phyloP scores from a whole-genome alignment of 192 early-diverging fungal species.

The Cladochytrium replicatum region DNA sequence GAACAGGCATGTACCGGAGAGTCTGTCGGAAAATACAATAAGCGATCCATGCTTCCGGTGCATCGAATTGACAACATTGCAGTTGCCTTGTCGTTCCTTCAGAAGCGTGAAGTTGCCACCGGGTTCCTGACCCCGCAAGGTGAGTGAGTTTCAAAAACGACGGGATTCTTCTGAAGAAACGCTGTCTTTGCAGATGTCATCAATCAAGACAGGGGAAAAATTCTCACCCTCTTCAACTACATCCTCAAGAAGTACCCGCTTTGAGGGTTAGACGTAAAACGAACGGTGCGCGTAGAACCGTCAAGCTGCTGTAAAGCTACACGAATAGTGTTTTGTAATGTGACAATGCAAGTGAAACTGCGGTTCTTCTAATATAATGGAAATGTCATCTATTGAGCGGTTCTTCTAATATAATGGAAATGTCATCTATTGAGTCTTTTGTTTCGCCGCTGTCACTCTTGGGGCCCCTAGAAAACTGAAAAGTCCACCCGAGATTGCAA shows the following conservation, averaged over 20 bases:
- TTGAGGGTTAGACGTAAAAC: too few relatives aligned
- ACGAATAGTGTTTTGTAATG: too few relatives aligned
- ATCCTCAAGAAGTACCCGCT: constrained; percentile 38
- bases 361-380: too few relatives aligned
- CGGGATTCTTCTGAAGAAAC: background rate
- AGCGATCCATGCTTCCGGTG: constrained; percentile 37
- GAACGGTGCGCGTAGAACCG: too few relatives aligned
- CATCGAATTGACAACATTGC: constrained; percentile 39
- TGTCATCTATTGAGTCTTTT: too few relatives aligned
- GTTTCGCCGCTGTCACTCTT: too few relatives aligned
- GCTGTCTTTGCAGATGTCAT: constrained; percentile 26
- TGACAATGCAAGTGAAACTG: too few relatives aligned
- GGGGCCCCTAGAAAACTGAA: too few relatives aligned
- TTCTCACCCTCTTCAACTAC: constrained; percentile 37
- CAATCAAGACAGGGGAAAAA: constrained; percentile 36
- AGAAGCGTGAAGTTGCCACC: constrained; percentile 26
- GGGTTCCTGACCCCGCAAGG: constrained; percentile 31
- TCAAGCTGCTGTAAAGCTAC: too few relatives aligned
- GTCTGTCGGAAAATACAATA: constrained; percentile 41
- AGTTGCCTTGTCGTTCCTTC: constrained; percentile 31
- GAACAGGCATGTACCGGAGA: constrained; percentile 24
- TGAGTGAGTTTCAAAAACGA: background rate
- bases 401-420: too few relatives aligned
- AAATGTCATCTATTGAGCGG: too few relatives aligned
- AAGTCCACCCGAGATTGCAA: too few relatives aligned